Base-by-base conservation (phyloP, 345 rosid genomes). In the Kernera saxatilis region DNA sequence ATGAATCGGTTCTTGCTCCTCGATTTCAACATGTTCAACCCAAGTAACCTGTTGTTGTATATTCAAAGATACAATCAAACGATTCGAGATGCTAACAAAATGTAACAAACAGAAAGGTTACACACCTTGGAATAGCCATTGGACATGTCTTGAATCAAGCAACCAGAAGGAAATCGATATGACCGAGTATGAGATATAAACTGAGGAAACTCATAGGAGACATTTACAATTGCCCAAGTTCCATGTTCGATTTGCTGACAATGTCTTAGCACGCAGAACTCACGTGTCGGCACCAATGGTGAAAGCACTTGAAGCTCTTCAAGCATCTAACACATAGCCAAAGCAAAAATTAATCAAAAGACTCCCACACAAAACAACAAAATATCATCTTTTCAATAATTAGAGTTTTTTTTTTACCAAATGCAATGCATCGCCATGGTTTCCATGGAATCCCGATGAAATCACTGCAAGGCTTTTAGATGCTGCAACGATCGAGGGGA, bases 281-380 rank as follows among this genome's bases (percentile, higher is more conserved):
- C 96, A 15, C 98, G 83, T 6, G 97, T 84, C 0, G 87, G 74
- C 41, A 89, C 83, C 15, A 89, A 27, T 5, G 97, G 98, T 0
- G 98, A 91, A 45, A 89, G 94, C 75, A 93, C 80, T 78, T 93
- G 98, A 79, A 89, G 66, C 81, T 93, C 98, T 80, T 89, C 97
- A 52, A 83, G 85, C 84, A 91, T 83, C 78, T 75, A 67, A 18
- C 21, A 41, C 69, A 52, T n/a, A 60, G 40, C 48, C 32, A 60
- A 50, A 32, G 14, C 25, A 3, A 33, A 70, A 50, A 56, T 50
- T 30, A 43, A 9, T 1, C 14, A 39, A 18, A 9, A 67, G 17
- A 6, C 51, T 50, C 15, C 19, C 11, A 46, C 21, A 40, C 13
- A 56, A 7, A 2, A 41, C 0, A 32, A 8, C n/a, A 7, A 11